Conservation (phyloP, 208 protist species). For the Acanthamoeba healyi region DNA sequence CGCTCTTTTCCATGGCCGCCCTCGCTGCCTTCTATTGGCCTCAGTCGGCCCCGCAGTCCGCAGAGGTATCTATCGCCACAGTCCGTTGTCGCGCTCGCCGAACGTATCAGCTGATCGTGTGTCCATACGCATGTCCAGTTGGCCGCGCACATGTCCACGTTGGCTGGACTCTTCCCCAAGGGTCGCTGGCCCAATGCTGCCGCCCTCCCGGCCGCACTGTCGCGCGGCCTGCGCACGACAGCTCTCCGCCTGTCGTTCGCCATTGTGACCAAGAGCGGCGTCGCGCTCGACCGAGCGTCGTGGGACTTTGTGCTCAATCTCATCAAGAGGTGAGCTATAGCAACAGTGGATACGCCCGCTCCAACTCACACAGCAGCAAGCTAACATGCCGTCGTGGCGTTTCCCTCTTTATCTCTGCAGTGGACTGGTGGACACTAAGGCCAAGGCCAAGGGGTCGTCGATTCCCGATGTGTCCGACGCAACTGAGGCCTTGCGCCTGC, state of each 20-base stretch:
- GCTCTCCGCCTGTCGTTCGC: conserved; percentile 11
- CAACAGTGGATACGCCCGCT: too few relatives aligned
- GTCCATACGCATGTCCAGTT: background rate
- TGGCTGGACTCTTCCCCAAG: conserved; percentile 32
- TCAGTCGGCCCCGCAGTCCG: background rate
- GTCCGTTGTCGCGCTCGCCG: background rate
- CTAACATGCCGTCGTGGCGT: too few relatives aligned
- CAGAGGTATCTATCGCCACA: background rate
- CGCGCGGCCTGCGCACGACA: background rate
- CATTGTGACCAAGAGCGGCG: background rate
- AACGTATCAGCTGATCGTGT: background rate
- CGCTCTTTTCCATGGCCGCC: background rate
- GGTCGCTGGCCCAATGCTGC: conserved; percentile 43
- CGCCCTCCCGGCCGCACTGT: background rate
- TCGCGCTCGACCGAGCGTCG: background rate
- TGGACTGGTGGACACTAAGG: conserved; percentile 31
- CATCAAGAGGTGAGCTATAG: background rate
- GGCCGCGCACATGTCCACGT: background rate
- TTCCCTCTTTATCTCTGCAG: background rate
- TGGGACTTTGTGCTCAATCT: conserved; percentile 52
- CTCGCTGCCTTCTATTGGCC: conserved; percentile 55
- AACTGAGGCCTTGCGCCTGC: conserved; percentile 8
- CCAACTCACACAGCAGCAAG: too few relatives aligned
- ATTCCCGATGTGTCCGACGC: conserved; percentile 18
- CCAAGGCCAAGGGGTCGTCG: conserved; percentile 22